Conservation (phyloP, 2,329 filamentous ascomycete species). For the Paraphaeosphaeria minitans region DNA sequence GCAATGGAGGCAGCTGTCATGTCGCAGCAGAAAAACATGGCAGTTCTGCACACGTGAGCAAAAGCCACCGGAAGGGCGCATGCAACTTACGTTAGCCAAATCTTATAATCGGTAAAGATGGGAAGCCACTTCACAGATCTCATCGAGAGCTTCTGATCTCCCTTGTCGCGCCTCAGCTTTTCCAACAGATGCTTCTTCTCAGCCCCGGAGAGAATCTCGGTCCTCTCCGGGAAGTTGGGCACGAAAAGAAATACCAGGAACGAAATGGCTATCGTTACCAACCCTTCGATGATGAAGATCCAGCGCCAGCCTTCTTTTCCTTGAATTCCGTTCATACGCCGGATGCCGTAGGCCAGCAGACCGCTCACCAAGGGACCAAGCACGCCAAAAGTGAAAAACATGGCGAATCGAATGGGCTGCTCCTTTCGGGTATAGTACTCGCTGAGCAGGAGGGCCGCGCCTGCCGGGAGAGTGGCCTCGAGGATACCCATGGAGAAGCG, state of each 20-base stretch:
- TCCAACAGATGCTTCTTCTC: constrained; percentile 59
- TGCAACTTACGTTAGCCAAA: constrained; percentile 57
- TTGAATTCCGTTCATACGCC: constrained; percentile 35
- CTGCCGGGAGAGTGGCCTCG: constrained; percentile 39
- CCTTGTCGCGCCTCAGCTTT: constrained; percentile 55
- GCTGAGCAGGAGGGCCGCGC: constrained; percentile 34
- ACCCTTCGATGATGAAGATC: constrained; percentile 67
- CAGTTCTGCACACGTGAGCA: constrained; percentile 23
- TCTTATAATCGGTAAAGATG: constrained; percentile 61
- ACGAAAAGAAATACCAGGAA: constrained; percentile 56
- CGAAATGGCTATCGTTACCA: constrained; percentile 58
- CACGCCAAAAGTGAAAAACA: constrained; percentile 59
- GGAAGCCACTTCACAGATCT: constrained; percentile 53
- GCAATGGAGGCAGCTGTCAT: constrained; percentile 41
- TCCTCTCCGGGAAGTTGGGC: constrained; percentile 58
- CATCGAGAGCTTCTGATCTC: constrained; percentile 51
- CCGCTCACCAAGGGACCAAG: constrained; percentile 63
- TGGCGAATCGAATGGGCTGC: constrained; percentile 57
- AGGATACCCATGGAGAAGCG: constrained; percentile 43
- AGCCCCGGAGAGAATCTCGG: constrained; percentile 54
- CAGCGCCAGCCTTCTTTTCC: constrained; percentile 36
- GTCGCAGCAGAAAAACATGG: constrained; percentile 45
- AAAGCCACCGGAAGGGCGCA: neutral
- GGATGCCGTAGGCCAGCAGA: constrained; percentile 54
- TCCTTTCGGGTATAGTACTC: constrained; percentile 58